phyloP scores from a whole-genome alignment of 2,329 filamentous ascomycete genomes.

The Arthrobotrys entomopaga region DNA sequence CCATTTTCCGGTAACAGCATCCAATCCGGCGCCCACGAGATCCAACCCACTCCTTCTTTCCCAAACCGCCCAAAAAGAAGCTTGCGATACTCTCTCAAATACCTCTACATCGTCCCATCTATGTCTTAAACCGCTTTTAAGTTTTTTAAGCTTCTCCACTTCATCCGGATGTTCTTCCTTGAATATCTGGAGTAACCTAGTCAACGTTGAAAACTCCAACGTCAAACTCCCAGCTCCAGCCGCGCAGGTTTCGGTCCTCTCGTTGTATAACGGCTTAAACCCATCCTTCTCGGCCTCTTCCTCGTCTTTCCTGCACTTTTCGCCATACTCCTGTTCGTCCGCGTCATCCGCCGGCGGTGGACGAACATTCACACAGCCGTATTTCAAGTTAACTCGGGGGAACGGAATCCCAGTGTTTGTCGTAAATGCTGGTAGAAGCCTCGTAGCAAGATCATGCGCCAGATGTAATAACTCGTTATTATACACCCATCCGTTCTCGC shows the following conservation, averaged over 20 bases:
- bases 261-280: constrained; percentile 62
- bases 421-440: constrained; percentile 90
- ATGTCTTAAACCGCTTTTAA: constrained; percentile 24
- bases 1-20: constrained; percentile 91
- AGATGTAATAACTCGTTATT: constrained; percentile 90
- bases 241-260: constrained; percentile 95
- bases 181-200: constrained; percentile 81
- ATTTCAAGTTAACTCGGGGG: constrained; percentile 87
- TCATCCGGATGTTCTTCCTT: constrained; percentile 28
- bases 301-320: constrained; percentile 53
- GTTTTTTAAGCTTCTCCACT: constrained; percentile 11
- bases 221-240: constrained; percentile 96
- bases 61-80: constrained; percentile 99
- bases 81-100: constrained; percentile 90
- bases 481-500: constrained; percentile 72
- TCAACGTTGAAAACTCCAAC: constrained; percentile 90
- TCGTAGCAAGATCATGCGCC: constrained; percentile 82
- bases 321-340: constrained; percentile 65
- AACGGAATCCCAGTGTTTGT: constrained; percentile 86
- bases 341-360: constrained; percentile 66
- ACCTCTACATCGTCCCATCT: constrained; percentile 64
- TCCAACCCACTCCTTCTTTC: constrained; percentile 82
- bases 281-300: constrained; percentile 40
- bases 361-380: constrained; percentile 78
- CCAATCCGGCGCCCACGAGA: constrained; percentile 88